Evolutionary conservation across 306 rosid species (phyloP), one percentile per base, ranked within the genome.

Genomic region (Pyrus bretschneideri): DNA sequence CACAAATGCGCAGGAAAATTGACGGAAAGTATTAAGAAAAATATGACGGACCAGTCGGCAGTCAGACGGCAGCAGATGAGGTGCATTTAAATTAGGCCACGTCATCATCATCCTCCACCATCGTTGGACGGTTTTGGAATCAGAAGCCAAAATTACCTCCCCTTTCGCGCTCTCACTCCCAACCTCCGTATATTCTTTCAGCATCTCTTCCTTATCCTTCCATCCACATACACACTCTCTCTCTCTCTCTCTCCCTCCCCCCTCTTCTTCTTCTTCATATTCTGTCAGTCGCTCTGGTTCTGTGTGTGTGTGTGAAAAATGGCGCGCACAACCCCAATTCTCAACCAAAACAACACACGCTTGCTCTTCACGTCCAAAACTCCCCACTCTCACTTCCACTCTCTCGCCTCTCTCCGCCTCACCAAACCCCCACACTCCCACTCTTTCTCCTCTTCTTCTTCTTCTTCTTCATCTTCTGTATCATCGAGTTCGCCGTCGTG

Each of bases 241-340:
- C 65, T 58, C 10, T 54, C n/a, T 31, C 42, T 49, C 19, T 74
- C 31, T 31, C 14, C 4, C 30, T 44, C 29, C 1, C 51, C 18
- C 44, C 4, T 3, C 23, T 44, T 10, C 11, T 9, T 38, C 75
- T 4, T 61, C 75, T 22, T 57, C 77, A 22, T 11, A 10, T 49
- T 9, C 69, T 61, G 11, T 18, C 23, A 12, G 71, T 19, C n/a
- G 42, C 65, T 71, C 60, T 42, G n/a, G 68, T 13, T 60, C 55
- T 60, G 9, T 61, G 11, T 64, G 14, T 11, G 42, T 11, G 42
- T 64, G 64, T 68, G 29, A 73, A 69, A 46, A 81, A 89, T 92
- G 97, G 72, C 91, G 83, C 86, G 38, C 55, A 29, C 87, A 11
- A 66, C 87, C 65, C 82, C 93, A 45, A 77, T 85, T 13, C 80